These are phyloP conservation scores for Candida lessepsii DNA, from an alignment of 805 yeast genomes.

Conservation along the genomic window DNA sequence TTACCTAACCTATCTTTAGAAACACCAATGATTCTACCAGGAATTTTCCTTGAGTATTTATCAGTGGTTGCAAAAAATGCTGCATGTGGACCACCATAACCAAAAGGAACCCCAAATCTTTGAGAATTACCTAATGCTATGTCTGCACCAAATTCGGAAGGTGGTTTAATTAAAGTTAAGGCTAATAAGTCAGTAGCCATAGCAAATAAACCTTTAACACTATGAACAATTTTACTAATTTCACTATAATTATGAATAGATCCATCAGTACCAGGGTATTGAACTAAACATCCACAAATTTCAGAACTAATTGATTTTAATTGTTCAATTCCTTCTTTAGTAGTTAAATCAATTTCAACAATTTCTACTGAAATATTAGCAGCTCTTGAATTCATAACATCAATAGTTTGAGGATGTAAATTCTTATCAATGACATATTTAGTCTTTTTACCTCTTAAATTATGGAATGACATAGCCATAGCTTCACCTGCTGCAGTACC, in stretches of 20 bases:
- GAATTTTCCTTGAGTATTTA: conserved; percentile 83
- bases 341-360: conserved; percentile 52
- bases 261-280: conserved; percentile 91
- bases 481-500: conserved; percentile 99
- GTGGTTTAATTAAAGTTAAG: conserved; percentile 79
- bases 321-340: conserved; percentile 30
- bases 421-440: conserved; percentile 71
- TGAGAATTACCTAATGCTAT: conserved; percentile 91
- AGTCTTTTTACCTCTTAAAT: conserved; percentile 61
- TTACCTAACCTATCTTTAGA: conserved; percentile 89
- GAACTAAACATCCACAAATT: conserved; percentile 80
- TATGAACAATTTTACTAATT: conserved; percentile 66
- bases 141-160: conserved; percentile 85
- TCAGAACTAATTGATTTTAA: conserved; percentile 28
- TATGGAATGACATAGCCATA: conserved; percentile 76
- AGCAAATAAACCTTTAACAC: conserved; percentile 69
- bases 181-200: conserved; percentile 94
- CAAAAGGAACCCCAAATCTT: conserved; percentile 96
- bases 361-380: conserved; percentile 67
- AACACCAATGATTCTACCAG: conserved; percentile 93
- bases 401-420: conserved; percentile 82
- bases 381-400: conserved; percentile 79
- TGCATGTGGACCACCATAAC: conserved; percentile 99
- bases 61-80: conserved; percentile 91
- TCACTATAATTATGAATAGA: conserved; percentile 48